Percentiles rank a stretch among this genome's conserved stretches.
Evolutionary conservation across 495 filamentous ascomycete species (phyloP).

Genomic region (Aspergillus funiculosus): DNA sequence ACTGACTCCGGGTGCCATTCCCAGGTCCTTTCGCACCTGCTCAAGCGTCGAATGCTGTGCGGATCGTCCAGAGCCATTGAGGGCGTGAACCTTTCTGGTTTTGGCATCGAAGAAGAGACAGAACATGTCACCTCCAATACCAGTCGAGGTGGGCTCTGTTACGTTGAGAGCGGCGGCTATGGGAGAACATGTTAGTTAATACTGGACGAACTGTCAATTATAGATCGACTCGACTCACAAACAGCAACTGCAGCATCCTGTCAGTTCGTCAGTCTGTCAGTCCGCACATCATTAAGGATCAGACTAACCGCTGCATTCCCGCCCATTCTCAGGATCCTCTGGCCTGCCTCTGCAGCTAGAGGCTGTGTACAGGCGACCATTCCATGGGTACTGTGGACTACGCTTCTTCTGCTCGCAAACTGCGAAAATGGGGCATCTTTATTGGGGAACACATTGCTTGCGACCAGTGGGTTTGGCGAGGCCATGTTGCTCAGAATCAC

Average conservation of each 20-base stretch:
- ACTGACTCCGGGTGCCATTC: constrained; percentile 53
- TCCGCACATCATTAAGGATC: neutral
- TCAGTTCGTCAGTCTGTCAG: neutral
- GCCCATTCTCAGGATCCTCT: constrained; percentile 73
- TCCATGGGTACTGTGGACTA: constrained; percentile 85
- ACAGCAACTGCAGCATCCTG: constrained; percentile 92
- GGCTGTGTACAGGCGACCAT: constrained; percentile 90
- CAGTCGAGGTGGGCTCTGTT: constrained; percentile 86
- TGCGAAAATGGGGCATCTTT: constrained; percentile 51
- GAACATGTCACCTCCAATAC: constrained; percentile 97
- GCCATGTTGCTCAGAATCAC: too few relatives aligned
- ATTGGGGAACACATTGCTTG: too few relatives aligned
- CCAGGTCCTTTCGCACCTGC: constrained; percentile 60
- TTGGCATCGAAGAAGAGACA: constrained; percentile 86
- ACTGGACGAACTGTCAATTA: neutral
- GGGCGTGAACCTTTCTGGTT: constrained; percentile 68
- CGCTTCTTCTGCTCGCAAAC: constrained; percentile 79
- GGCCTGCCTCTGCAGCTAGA: constrained; percentile 79
- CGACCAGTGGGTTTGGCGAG: too few relatives aligned
- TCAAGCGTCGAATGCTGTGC: constrained; percentile 63
- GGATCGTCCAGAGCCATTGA: constrained; percentile 91
- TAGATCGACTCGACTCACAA: constrained; percentile 32
- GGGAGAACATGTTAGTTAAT: too few relatives aligned
- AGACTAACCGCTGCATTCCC: constrained; percentile 83
- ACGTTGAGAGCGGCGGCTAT: constrained; percentile 79